phyloP scores from a whole-genome alignment of 495 filamentous ascomycete genomes.

The Apodospora peruviana region DNA sequence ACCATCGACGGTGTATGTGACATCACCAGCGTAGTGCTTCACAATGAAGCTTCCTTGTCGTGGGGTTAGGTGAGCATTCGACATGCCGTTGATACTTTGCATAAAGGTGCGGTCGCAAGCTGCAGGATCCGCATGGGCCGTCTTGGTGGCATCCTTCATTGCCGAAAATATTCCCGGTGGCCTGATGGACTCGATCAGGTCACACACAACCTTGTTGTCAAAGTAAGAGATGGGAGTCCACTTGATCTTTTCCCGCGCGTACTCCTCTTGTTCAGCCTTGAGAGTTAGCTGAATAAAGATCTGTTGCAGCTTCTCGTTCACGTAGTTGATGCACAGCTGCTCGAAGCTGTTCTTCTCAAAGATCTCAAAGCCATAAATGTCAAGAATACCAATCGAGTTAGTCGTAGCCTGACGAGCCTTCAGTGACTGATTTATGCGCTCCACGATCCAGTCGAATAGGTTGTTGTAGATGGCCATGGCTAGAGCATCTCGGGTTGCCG shows the following conservation, averaged over 20 bases:
- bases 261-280: constrained; percentile 97
- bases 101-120: constrained; percentile 96
- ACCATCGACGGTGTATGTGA: constrained; percentile 88
- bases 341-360: constrained; percentile 99
- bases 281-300: constrained; percentile 99
- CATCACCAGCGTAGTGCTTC: constrained; percentile 98
- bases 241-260: constrained; percentile 90
- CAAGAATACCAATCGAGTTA: constrained; percentile 93
- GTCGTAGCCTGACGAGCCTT: constrained; percentile 67
- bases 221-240: constrained; percentile 99
- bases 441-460: constrained; percentile 98
- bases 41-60: constrained; percentile 96
- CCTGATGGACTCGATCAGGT: constrained; percentile 87
- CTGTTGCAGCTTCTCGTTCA: constrained; percentile 99
- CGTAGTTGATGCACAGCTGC: constrained; percentile 99
- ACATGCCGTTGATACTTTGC: constrained; percentile 81
- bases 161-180: constrained; percentile 94
- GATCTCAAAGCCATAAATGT: constrained; percentile 99
- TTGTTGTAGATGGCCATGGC: constrained; percentile 96
- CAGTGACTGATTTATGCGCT: constrained; percentile 84
- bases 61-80: constrained; percentile 84
- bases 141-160: constrained; percentile 95
- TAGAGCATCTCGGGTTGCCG: constrained; percentile 86
- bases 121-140: constrained; percentile 87
- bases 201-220: constrained; percentile 98